Percentiles rank a stretch among this genome's conserved stretches.
Evolutionary conservation across 768 basidiomycete species (phyloP).

Genomic region (Boletus patriciae): DNA sequence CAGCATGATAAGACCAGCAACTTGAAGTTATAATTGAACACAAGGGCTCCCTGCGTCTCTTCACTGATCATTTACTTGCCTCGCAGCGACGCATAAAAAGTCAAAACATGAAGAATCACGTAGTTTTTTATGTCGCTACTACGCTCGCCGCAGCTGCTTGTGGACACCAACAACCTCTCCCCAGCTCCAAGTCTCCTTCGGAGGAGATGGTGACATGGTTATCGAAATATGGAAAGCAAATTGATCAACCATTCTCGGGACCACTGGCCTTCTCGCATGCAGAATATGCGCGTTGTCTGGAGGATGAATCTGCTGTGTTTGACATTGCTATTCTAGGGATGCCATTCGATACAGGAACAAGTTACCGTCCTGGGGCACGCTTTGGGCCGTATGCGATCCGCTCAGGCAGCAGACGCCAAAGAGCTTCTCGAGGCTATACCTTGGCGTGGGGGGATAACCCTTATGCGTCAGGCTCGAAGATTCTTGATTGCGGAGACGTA

Average conservation of each 20-base stretch:
- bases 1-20: background rate
- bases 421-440: conserved; percentile 60
- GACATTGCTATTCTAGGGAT: conserved; percentile 79
- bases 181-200: background rate
- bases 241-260: conserved; percentile 76
- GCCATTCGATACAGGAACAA: conserved; percentile 72
- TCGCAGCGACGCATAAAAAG: background rate
- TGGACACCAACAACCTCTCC: conserved; percentile 19
- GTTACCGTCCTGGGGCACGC: conserved; percentile 64
- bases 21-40: background rate
- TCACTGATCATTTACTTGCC: background rate
- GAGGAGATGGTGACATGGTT: conserved; percentile 49
- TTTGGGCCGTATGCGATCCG: conserved; percentile 89
- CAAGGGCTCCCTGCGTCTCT: background rate
- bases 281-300: conserved; percentile 47
- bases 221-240: conserved; percentile 72
- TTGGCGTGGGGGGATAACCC: conserved; percentile 73
- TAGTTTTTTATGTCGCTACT: background rate
- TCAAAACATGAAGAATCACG: conserved; percentile 14
- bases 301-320: conserved; percentile 20
- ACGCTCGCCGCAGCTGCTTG: background rate
- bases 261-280: conserved; percentile 83
- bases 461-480: conserved; percentile 52
- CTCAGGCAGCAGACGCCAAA: conserved; percentile 70
- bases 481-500: conserved; percentile 87